Evolutionary conservation across 768 basidiomycete species (phyloP), one percentile per base, ranked within the genome.

Genomic region (Lactifluus hygrophoroides): DNA sequence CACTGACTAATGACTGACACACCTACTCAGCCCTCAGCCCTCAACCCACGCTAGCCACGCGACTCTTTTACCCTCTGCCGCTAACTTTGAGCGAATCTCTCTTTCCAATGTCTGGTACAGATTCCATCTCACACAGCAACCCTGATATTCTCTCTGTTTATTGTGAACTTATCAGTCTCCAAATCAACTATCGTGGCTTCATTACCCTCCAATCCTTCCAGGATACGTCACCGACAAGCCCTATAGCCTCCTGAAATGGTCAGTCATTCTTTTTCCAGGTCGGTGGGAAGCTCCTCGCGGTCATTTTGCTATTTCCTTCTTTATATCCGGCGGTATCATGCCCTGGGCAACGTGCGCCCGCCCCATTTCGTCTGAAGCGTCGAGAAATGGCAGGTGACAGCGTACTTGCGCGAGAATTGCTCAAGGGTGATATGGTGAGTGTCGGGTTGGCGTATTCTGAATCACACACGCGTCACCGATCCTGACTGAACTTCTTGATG

Each of bases 281-380:
- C n/a, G n/a, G n/a, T n/a, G n/a, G n/a, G n/a, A n/a, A n/a, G n/a
- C n/a, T n/a, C n/a, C n/a, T n/a, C n/a, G n/a, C n/a, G n/a, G n/a
- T n/a, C n/a, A n/a, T n/a, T 46, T 66, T 13, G 51, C 51, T 42
- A 37, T 62, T n/a, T 58, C 65, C 30, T 28, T 38, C 6, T 60
- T 67, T 19, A 40, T 62, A 25, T 51, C 43, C n/a, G 61, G 59
- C n/a, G 66, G 48, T 11, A 37, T 66, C 51, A 27, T 61, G 21
- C 40, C 66, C 34, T 54, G 47, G 30, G 23, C 30, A n/a, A 51
- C 28, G 27, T 32, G 63, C 25, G 27, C 45, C 5, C 35, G 25
- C 25, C 25, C 34, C 25, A 25, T 35, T 13, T 37, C 10, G 23
- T 9, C n/a, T 23, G 14, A 21, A 17, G 10, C 35, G 34, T 13